Conservation (phyloP, 352 stramenopile species). For the Halophytophthora batemanensis region DNA sequence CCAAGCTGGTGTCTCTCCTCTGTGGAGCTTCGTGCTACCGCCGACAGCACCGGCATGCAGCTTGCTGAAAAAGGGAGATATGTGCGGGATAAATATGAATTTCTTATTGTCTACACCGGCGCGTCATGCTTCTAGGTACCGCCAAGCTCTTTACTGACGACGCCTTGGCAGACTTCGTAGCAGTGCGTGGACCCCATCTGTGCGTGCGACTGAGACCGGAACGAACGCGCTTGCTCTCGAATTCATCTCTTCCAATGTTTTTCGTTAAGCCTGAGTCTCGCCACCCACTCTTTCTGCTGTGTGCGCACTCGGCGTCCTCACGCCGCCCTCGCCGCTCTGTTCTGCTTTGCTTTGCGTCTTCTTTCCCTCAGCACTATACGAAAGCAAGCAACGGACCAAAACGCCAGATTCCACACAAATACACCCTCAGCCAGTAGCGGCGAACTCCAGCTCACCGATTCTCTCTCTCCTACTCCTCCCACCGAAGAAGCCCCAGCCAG, state of each 20-base stretch:
- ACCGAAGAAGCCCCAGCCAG: slow-evolving; percentile 24
- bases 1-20: too few species aligned
- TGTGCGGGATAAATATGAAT: too few species aligned
- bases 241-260: slow-evolving; percentile 60
- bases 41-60: too few species aligned
- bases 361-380: slow-evolving; percentile 16
- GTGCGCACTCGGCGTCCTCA: slow-evolving; percentile 2
- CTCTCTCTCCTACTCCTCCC: slow-evolving; percentile 38
- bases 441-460: slow-evolving; percentile 35
- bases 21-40: too few species aligned
- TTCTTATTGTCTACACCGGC: too few species aligned
- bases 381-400: slow-evolving; percentile 30
- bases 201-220: too few species aligned
- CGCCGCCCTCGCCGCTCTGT: too few species aligned
- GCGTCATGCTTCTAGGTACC: too few species aligned
- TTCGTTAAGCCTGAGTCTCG: slow-evolving; percentile 52
- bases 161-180: too few species aligned
- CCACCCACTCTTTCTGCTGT: slow-evolving; percentile 15
- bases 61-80: too few species aligned
- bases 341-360: background rate
- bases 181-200: too few species aligned
- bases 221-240: slow-evolving; percentile 24
- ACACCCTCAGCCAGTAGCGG: slow-evolving; percentile 33
- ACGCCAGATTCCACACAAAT: slow-evolving; percentile 11
- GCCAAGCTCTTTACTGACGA: too few species aligned